Base-by-base conservation (phyloP, 2,329 filamentous ascomycete genomes). In the Aspergillus niger region DNA sequence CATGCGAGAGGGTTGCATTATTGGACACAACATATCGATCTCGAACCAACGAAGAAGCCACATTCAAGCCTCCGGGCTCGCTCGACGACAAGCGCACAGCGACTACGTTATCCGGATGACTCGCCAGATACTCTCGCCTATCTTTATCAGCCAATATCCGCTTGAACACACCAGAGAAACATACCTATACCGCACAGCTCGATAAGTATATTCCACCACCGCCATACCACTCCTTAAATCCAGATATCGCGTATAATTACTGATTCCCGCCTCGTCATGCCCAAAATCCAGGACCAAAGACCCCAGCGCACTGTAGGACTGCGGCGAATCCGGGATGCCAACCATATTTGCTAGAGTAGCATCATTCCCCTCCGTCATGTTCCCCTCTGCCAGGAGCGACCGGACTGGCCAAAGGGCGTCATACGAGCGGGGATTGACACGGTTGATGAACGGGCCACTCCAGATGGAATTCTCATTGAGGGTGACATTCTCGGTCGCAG, bases 401-500 rank as follows among this genome's bases (percentile, higher is more conserved):
- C 63, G 48, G 1, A 55, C 62, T 1, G 49, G 17, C 0, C 32
- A 32, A 2, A 64, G 20, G 3, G 50, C 59, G 0, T 44, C 49
- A 6, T 49, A 56, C 1, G 63, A 50, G 11, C 60, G 48, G 1
- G 62, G 55, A n/a, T 63, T 63, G 6, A 58, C 55, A 0, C 66
- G 58, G 30, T 68, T 56, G 26, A 59, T 28, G 26, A 68, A 61
- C 5, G 66, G 63, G 1, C 67, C 65, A 22, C 55, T 61, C 67
- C 66, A 69, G 38, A 69, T 61, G 22, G 64, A 62, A 41, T 67
- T 63, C 57, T 69, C 67, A n/a, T 67, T 67, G 20, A 69, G 17
- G 3, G 65, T 65, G 28, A 69, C 8, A 13, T 58, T 60, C 51
- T 69, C 67, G 5, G 50, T 28, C 0, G 51, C 41, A 1, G 58